Percentiles rank a stretch among this genome's conserved stretches.
Conservation (phyloP, 306 rosid genomes). For the Lathyrus aphaca region DNA sequence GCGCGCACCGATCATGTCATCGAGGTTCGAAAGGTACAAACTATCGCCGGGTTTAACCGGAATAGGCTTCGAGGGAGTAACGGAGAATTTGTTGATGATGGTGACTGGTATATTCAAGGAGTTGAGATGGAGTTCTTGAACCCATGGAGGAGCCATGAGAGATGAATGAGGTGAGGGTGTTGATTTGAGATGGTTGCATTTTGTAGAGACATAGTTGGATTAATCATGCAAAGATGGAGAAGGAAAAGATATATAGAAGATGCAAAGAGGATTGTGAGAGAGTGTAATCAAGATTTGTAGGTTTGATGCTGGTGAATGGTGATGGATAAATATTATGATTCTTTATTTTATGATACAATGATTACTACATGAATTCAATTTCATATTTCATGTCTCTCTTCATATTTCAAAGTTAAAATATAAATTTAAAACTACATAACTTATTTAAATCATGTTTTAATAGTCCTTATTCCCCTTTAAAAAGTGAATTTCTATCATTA, state of each 20-base stretch:
- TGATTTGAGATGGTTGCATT: slow-evolving; percentile 49
- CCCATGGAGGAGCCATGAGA: slow-evolving; percentile 76
- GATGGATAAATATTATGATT: slow-evolving; percentile 25
- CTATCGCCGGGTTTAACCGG: slow-evolving; percentile 44
- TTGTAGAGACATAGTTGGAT: slow-evolving; percentile 53
- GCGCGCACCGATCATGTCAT: slow-evolving; percentile 74
- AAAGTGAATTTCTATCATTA: no score
- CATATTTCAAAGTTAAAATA: no score
- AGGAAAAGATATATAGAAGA: slow-evolving; percentile 45
- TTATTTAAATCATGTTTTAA: no score
- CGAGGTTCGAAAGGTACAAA: slow-evolving; percentile 83
- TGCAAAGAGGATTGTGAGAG: slow-evolving; percentile 62
- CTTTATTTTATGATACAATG: not conserved
- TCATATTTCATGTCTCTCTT: no score
- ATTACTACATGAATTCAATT: no score
- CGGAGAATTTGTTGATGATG: slow-evolving; percentile 41
- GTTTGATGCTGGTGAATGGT: slow-evolving; percentile 53
- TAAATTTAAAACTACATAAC: no score
- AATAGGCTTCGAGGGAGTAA: slow-evolving; percentile 61
- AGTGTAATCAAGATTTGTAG: slow-evolving; percentile 44
- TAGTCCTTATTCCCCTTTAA: no score
- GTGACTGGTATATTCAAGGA: slow-evolving; percentile 54
- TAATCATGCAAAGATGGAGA: slow-evolving; percentile 68
- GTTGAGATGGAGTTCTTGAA: slow-evolving; percentile 80
- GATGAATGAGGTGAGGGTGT: slow-evolving; percentile 21